Conservation (phyloP, 208 protist genomes). For the Wallacemonas sp. region DNA sequence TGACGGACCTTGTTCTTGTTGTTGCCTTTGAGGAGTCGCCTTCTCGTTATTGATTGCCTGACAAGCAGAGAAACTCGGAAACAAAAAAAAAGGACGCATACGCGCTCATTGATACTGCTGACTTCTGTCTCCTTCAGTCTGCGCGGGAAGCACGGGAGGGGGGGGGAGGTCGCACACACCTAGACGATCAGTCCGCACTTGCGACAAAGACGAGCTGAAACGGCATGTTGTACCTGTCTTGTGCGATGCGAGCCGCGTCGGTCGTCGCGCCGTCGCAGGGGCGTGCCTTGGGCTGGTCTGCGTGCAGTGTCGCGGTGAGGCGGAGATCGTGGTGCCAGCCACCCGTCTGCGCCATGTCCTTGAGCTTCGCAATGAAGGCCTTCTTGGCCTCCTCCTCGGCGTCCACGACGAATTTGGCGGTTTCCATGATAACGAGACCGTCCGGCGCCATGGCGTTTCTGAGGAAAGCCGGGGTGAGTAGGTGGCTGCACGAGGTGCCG, state of each 20-base stretch:
- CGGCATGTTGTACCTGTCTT: slow-evolving; percentile 60
- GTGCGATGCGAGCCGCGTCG: slow-evolving; percentile 43
- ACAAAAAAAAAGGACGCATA: too few species aligned
- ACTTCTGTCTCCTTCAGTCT: too few species aligned
- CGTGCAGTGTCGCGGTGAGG: slow-evolving; percentile 50
- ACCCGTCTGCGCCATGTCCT: slow-evolving; percentile 31
- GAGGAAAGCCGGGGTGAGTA: slow-evolving; percentile 56
- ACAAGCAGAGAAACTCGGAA: too few species aligned
- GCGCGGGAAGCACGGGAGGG: too few species aligned
- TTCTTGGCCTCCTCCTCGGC: slow-evolving; percentile 73
- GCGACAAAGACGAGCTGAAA: slow-evolving; percentile 51
- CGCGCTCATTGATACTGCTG: too few species aligned
- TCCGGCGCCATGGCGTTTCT: slow-evolving; percentile 34
- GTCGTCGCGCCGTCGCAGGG: slow-evolving; percentile 22
- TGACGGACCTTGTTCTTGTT: too few species aligned
- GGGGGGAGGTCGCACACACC: background rate
- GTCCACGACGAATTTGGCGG: slow-evolving; percentile 91
- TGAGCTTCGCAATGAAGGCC: slow-evolving; percentile 66
- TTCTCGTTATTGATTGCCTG: too few species aligned
- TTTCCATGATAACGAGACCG: slow-evolving; percentile 79
- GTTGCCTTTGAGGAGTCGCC: too few species aligned
- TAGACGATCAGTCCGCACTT: background rate
- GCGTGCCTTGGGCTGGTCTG: slow-evolving; percentile 45
- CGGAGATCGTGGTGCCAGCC: slow-evolving; percentile 41
- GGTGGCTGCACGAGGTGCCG: slow-evolving; percentile 72